These are phyloP conservation scores for Plasmodium billcollinsi DNA, from an alignment of 169 alveolate species.

Conservation along the genomic window DNA sequence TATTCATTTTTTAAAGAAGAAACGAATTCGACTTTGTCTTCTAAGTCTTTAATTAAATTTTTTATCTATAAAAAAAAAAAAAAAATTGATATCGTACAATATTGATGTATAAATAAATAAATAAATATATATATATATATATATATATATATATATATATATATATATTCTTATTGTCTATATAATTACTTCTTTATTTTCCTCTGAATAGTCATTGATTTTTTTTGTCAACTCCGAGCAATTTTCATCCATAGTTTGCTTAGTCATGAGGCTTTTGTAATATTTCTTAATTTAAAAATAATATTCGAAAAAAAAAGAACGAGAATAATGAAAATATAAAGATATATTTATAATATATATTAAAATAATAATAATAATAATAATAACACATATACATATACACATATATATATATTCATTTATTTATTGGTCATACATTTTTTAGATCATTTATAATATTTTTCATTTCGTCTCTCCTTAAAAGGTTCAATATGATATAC, in stretches of 20 bases:
- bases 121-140: background rate
- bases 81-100: background rate
- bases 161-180: constrained; percentile 1
- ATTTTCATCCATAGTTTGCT: constrained; percentile 30
- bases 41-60: constrained; percentile 23
- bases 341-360: background rate
- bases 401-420: background rate
- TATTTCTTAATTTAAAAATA: constrained; percentile 25
- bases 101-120: background rate
- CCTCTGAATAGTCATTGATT: background rate
- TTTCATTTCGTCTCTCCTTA: constrained; percentile 56
- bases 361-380: background rate
- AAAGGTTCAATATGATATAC: constrained; percentile 3
- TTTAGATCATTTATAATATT: constrained; percentile 45
- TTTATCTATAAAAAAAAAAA: constrained; percentile 40
- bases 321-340: background rate
- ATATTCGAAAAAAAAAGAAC: background rate
- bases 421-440: constrained; percentile 22
- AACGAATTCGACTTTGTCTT: constrained; percentile 2
- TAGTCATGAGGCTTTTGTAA: constrained; percentile 37
- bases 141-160: background rate
- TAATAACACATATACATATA: background rate
- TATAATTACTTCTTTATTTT: constrained; percentile 14
- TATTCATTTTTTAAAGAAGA: background rate
- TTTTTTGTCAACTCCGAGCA: constrained; percentile 21